Conservation (phyloP, 1,139 yeast genomes). For the Waltiozyma solani region DNA sequence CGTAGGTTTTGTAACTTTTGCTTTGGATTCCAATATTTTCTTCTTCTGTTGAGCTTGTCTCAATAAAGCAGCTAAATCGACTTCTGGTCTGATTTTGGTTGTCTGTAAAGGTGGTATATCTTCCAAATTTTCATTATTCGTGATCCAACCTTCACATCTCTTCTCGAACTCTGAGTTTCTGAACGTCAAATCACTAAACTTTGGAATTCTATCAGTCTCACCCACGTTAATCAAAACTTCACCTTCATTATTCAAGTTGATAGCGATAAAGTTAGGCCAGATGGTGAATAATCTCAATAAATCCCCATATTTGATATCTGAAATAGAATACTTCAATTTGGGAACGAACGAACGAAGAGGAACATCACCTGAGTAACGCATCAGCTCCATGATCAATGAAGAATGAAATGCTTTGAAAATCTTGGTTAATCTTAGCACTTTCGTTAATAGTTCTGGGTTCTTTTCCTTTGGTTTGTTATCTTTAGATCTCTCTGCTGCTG, state of each 20-base stretch:
- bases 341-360: constrained; percentile 3
- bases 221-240: constrained; percentile 14
- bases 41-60: background rate
- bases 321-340: constrained; percentile 2
- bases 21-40: constrained; percentile 3
- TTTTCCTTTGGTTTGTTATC: too few relatives aligned
- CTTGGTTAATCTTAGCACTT: constrained; percentile 9
- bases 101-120: constrained; percentile 2
- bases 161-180: constrained; percentile 6
- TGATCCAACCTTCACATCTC: constrained; percentile 9
- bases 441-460: constrained; percentile 1
- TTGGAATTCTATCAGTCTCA: constrained; percentile 5
- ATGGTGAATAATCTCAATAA: constrained; percentile 11
- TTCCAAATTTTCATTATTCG: constrained; percentile 3
- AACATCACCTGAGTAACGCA: constrained; percentile 12
- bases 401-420: constrained; percentile 13
- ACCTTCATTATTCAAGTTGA: constrained; percentile 11
- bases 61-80: background rate
- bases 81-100: constrained; percentile 4
- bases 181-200: constrained; percentile 2
- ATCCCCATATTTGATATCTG: constrained; percentile 7
- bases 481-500: too few relatives aligned
- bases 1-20: constrained; percentile 3
- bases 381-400: constrained; percentile 9
- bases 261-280: constrained; percentile 12